Percentiles rank a stretch among this genome's conserved stretches.
Evolutionary conservation across 2,329 filamentous ascomycete species (phyloP).

Genomic region (Leptographium radiaticola): DNA sequence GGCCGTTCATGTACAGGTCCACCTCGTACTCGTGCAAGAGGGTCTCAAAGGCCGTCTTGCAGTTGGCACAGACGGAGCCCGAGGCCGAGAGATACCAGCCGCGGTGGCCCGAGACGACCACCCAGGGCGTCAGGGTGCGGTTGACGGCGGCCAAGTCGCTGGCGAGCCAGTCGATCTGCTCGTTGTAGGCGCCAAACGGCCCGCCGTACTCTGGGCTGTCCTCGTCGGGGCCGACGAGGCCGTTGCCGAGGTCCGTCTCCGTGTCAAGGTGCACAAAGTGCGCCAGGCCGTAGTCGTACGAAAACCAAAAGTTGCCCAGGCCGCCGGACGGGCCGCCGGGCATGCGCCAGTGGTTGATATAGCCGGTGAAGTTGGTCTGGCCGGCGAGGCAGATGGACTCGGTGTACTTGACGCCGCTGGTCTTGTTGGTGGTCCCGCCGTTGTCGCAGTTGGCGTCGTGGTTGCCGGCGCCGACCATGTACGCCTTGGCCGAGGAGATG

Average conservation of each 20-base stretch:
- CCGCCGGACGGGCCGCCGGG: constrained; percentile 6
- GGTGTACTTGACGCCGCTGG: not conserved
- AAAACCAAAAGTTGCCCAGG: constrained; percentile 12
- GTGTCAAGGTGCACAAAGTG: constrained; percentile 9
- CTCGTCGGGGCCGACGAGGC: constrained; percentile 9
- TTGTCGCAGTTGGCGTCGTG: constrained; percentile 24
- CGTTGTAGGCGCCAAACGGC: not conserved
- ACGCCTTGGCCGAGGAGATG: constrained; percentile 28
- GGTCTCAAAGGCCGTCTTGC: constrained; percentile 5
- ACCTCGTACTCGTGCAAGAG: constrained; percentile 8
- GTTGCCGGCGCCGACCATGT: constrained; percentile 27
- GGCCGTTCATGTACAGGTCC: constrained; percentile 11
- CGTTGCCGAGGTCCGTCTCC: constrained; percentile 10
- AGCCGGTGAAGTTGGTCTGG: constrained; percentile 13
- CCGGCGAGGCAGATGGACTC: constrained; percentile 31
- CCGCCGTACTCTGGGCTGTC: no score
- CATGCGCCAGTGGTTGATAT: constrained; percentile 13
- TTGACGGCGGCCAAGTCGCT: constrained; percentile 29
- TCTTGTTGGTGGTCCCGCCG: constrained; percentile 25
- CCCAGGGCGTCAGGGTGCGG: constrained; percentile 33
- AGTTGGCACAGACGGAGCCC: constrained; percentile 3
- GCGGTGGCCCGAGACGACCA: constrained; percentile 33
- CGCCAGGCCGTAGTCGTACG: constrained; percentile 11
- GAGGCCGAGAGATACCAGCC: constrained; percentile 32
- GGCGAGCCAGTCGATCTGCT: constrained; percentile 23